Evolutionary conservation across 345 rosid species (phyloP).

Genomic region (Trapa bicornis): DNA sequence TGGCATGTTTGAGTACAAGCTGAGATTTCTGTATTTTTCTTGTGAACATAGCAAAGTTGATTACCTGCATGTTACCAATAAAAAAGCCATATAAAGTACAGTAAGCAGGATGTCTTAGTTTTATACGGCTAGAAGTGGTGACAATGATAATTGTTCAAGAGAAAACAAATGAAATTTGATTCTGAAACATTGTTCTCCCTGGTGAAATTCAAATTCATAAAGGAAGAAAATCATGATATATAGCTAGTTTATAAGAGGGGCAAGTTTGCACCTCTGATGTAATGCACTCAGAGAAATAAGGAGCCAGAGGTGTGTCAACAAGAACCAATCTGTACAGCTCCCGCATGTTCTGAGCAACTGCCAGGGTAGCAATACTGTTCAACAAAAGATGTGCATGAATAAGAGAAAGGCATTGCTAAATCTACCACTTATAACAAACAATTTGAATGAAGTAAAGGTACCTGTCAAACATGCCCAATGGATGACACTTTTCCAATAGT

Average conservation of each 20-base stretch:
- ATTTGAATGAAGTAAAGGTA: constrained; percentile 8
- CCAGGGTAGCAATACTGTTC: constrained; percentile 86
- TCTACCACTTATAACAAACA: not conserved
- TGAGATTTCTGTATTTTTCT: not conserved
- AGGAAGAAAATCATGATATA: not conserved
- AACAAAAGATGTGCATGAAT: not conserved
- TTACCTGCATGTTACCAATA: not conserved
- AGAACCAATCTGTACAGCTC: constrained; percentile 97
- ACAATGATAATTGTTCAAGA: not conserved
- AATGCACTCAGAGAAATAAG: constrained; percentile 93
- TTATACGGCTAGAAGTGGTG: not conserved
- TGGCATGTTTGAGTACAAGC: not conserved
- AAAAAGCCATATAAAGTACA: not conserved
- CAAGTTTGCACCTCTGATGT: constrained; percentile 70
- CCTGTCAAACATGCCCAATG: constrained; percentile 99
- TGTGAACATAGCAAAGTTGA: not conserved
- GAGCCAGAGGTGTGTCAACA: constrained; percentile 97
- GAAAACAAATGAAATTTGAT: not conserved
- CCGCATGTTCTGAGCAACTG: constrained; percentile 98
- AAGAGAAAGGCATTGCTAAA: constrained; percentile 1
- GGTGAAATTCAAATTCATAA: not conserved
- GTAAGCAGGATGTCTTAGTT: not conserved
- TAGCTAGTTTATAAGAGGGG: not conserved
- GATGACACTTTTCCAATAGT: constrained; percentile 91
- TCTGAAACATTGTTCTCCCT: not conserved